Evolutionary conservation across 768 basidiomycete genomes (phyloP), one percentile per base, ranked within the genome.

Genomic region (Rhizopogon salebrosus): DNA sequence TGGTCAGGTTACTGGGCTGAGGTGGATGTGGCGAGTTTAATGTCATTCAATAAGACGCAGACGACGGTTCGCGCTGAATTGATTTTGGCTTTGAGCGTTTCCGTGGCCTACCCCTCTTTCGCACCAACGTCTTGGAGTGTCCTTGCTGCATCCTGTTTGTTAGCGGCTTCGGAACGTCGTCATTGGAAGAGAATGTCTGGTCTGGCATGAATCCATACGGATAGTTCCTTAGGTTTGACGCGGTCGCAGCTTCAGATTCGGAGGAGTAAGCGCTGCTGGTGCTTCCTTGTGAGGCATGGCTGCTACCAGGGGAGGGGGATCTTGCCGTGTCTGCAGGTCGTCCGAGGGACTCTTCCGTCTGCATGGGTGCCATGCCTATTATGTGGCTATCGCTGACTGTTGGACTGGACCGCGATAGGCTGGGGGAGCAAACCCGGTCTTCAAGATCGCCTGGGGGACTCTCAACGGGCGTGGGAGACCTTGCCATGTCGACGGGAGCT

Each of bases 261-360:
- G 61, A 57, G 38, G 67, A 67, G 35, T 67, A 67, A 10, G 58
- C 8, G 53, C 63, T 69, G 0, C 56, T 59, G 11, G 59, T 55
- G 13, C 62, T 52, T 4, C 54, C 37, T 13, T n/a, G 49, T n/a
- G 56, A 27, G 4, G 56, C 50, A 20, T 37, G 37, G 5, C 51
- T 51, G 3, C 27, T 9, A 11, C 29, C 31, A 34, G 41, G 49
- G 0, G 16, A 22, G 5, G 48, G 34, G 13, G 13, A 26, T 20
- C 27, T 4, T 11, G 43, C 39, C 6, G 27, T 2, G 37, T 18
- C 54, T n/a, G n/a, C n/a, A n/a, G n/a, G n/a, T n/a, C n/a, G n/a
- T n/a, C n/a, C n/a, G n/a, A n/a, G n/a, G n/a, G n/a, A n/a, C n/a
- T n/a, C n/a, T n/a, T n/a, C n/a, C n/a, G n/a, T n/a, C n/a, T n/a